Evolutionary conservation across 108 stramenopile genomes (phyloP).

Genomic region (Cyclotella distinguenda): DNA sequence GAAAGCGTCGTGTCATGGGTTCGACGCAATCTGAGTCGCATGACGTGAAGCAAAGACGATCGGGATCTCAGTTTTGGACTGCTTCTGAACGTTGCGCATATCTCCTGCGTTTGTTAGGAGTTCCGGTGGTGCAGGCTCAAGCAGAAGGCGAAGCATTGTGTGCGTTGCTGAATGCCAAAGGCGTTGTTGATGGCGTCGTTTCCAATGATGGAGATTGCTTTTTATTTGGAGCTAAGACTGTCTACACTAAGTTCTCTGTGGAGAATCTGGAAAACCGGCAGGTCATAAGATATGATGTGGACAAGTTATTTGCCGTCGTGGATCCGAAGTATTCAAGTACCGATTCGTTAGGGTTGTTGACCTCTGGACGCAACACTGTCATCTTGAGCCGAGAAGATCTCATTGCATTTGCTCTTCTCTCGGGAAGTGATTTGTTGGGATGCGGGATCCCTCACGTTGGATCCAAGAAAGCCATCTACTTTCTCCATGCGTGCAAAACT

Average conservation of each 20-base stretch:
- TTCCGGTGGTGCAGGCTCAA: slow-evolving; percentile 88
- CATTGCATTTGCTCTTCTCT: slow-evolving; percentile 74
- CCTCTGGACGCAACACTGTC: slow-evolving; percentile 24
- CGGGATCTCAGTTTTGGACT: slow-evolving; percentile 67
- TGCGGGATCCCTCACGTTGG: slow-evolving; percentile 69
- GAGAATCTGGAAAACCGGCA: slow-evolving; percentile 65
- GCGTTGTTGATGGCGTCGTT: slow-evolving; percentile 92
- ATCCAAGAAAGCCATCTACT: slow-evolving; percentile 70
- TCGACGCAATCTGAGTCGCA: slow-evolving; percentile 26
- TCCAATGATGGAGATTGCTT: slow-evolving; percentile 96
- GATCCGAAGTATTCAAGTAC: slow-evolving; percentile 4
- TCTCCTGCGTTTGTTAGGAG: slow-evolving; percentile 77
- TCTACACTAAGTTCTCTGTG: slow-evolving; percentile 91
- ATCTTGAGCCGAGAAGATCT: slow-evolving; percentile 60
- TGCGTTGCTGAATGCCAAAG: slow-evolving; percentile 73
- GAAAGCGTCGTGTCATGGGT: slow-evolving; percentile 58
- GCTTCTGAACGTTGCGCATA: slow-evolving; percentile 68
- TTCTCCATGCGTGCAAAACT: slow-evolving; percentile 62
- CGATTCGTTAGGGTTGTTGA: slow-evolving; percentile 8
- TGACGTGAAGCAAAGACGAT: slow-evolving; percentile 54
- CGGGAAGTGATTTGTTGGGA: slow-evolving; percentile 76
- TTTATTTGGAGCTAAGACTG: slow-evolving; percentile 83
- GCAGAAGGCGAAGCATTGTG: slow-evolving; percentile 97
- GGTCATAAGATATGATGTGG: slow-evolving; percentile 66
- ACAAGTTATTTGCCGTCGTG: slow-evolving; percentile 36